Evolutionary conservation across 2,329 filamentous ascomycete species (phyloP).

Genomic region (Gyromitra esculenta): DNA sequence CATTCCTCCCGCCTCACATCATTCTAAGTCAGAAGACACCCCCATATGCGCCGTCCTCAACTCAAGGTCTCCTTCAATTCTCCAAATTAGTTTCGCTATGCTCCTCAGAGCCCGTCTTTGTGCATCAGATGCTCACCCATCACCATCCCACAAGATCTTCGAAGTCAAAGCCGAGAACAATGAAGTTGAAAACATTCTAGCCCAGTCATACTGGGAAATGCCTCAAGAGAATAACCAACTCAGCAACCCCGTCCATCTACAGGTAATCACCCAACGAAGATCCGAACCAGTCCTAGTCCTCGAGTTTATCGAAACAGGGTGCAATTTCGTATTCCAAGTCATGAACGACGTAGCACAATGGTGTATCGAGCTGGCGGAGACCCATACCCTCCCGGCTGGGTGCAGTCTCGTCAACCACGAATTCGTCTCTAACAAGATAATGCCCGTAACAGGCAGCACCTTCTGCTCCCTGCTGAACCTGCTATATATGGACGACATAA

Average conservation of each 20-base stretch:
- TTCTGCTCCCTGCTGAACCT: not conserved
- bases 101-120: not conserved
- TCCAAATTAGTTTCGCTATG: not conserved
- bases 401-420: not conserved
- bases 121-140: not conserved
- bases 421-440: not conserved
- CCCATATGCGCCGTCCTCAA: not conserved
- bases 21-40: too few species aligned
- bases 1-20: too few species aligned
- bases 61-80: too few species aligned
- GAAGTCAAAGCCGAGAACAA: not conserved
- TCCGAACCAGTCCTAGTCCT: not conserved
- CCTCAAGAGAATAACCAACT: not conserved
- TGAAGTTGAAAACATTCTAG: not conserved
- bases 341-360: not conserved
- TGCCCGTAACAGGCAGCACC: not conserved
- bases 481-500: not conserved
- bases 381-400: not conserved
- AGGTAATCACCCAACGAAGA: not conserved
- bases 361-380: not conserved
- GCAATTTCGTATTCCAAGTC: not conserved
- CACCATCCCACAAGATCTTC: not conserved
- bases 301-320: not conserved
- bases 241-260: not conserved
- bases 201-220: not conserved